Base-by-base conservation (phyloP, 352 stramenopile genomes). In the Phytophthora sansomeana region DNA sequence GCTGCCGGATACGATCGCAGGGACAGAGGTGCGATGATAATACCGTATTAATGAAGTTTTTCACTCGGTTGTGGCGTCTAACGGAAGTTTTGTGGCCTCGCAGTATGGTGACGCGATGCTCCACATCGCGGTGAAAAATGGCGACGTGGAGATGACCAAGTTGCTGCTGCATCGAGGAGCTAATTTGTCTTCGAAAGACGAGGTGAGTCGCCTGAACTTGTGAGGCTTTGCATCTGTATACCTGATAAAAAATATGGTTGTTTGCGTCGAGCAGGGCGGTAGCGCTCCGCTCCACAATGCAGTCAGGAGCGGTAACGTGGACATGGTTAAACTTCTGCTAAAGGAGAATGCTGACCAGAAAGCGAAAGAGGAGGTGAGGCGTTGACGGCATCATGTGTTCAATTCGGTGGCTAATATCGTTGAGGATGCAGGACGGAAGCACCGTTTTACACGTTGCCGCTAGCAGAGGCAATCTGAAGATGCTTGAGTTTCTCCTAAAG, bases 221-320 rank as follows among this genome's bases (percentile, higher is more conserved):
- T n/a, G n/a, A n/a, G n/a, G n/a, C n/a, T n/a, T n/a, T n/a, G n/a
- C n/a, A n/a, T n/a, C n/a, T n/a, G n/a, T n/a, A n/a, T n/a, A n/a
- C n/a, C n/a, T n/a, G n/a, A n/a, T n/a, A n/a, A n/a, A n/a, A n/a
- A n/a, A n/a, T n/a, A n/a, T n/a, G n/a, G n/a, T n/a, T n/a, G n/a
- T n/a, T n/a, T n/a, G n/a, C 9, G 9, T 42, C 9, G 36, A 42
- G 36, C 16, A 92, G 74, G 89, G 90, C 50, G 83, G 83, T 60
- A 90, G 90, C 72, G 82, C 80, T 19, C 70, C 81, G 51, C 72
- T 92, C 36, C 81, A 92, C 57, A 90, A 89, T 55, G 83, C 83
- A 0, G 81, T 81, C 43, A 87, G 80, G 30, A 92, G 89, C 65
- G 53, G 28, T 8, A 87, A 75, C 9, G 67, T 81, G 0, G 74